phyloP scores from a whole-genome alignment of 495 filamentous ascomycete species.

The Jackrogersella multiformis region DNA sequence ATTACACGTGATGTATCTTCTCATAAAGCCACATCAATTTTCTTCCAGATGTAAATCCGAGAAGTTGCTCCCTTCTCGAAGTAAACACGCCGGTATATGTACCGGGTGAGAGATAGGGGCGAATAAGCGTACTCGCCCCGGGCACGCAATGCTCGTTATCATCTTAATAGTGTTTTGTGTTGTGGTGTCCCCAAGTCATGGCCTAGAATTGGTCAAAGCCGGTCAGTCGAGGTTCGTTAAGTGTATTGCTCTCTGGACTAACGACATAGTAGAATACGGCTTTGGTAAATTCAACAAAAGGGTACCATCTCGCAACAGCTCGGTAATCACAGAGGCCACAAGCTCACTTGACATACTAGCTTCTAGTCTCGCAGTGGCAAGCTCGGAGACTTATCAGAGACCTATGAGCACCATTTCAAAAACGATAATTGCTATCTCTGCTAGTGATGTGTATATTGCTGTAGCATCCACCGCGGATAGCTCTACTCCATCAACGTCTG shows the following conservation, averaged over 20 bases:
- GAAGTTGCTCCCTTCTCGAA: slow-evolving; percentile 34
- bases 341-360: slow-evolving; percentile 34
- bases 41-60: slow-evolving; percentile 39
- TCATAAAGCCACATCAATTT: slow-evolving; percentile 34
- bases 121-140: slow-evolving; percentile 23
- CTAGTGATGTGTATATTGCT: slow-evolving; percentile 1
- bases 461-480: slow-evolving; percentile 11
- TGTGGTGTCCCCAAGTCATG: slow-evolving; percentile 37
- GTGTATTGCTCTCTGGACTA: slow-evolving; percentile 15
- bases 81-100: slow-evolving; percentile 38
- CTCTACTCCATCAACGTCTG: slow-evolving; percentile 9
- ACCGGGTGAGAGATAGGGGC: slow-evolving; percentile 36
- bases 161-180: slow-evolving; percentile 31
- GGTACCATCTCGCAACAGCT: slow-evolving; percentile 27
- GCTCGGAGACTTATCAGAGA: slow-evolving; percentile 18
- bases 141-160: slow-evolving; percentile 36
- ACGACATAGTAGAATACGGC: slow-evolving; percentile 27
- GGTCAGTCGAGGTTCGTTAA: slow-evolving; percentile 25
- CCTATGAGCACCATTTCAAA: slow-evolving; percentile 23
- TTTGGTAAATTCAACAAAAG: slow-evolving; percentile 28
- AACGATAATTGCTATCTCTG: slow-evolving; percentile 12
- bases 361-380: slow-evolving; percentile 15
- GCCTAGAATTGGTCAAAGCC: slow-evolving; percentile 25
- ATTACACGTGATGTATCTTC: slow-evolving; percentile 36
- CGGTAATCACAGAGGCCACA: slow-evolving; percentile 26